Conservation (phyloP, 1,284 basidiomycete species). For the Agroathelia rolfsii region DNA sequence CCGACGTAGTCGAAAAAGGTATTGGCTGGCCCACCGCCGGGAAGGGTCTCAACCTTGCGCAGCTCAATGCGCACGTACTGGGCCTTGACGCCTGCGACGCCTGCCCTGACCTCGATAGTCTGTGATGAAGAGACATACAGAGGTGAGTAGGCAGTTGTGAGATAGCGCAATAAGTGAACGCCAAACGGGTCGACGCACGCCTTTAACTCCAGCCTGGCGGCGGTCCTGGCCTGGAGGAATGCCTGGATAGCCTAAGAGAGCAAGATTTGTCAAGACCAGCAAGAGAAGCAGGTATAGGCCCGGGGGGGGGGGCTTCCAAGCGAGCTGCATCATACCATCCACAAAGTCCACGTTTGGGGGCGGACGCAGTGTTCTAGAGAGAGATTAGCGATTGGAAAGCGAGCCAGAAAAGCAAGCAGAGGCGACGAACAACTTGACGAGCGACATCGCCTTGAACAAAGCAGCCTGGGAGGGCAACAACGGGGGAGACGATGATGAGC, state of each 20-base stretch:
- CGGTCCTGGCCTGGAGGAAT: constrained; percentile 70
- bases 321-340: constrained; percentile 44
- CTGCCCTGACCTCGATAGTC: constrained; percentile 77
- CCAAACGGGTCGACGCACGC: constrained; percentile 40
- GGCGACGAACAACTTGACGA: constrained; percentile 40
- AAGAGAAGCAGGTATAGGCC: constrained; percentile 4
- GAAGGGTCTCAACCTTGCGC: constrained; percentile 76
- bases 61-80: constrained; percentile 85
- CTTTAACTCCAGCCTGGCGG: constrained; percentile 70
- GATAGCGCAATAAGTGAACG: constrained; percentile 5
- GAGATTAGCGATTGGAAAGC: constrained; percentile 4
- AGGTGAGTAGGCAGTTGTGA: constrained; percentile 1
- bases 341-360: constrained; percentile 80
- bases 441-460: constrained; percentile 28
- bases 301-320: no score
- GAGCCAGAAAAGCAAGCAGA: constrained; percentile 1
- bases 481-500: no score
- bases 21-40: constrained; percentile 56
- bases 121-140: constrained; percentile 19
- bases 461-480: no score
- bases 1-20: constrained; percentile 68
- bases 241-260: constrained; percentile 61
- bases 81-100: constrained; percentile 68
- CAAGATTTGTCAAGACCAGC: constrained; percentile 9
- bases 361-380: constrained; percentile 55